Evolutionary conservation across 2,329 filamentous ascomycete genomes (phyloP).

Genomic region (Cyclaneusma minus): DNA sequence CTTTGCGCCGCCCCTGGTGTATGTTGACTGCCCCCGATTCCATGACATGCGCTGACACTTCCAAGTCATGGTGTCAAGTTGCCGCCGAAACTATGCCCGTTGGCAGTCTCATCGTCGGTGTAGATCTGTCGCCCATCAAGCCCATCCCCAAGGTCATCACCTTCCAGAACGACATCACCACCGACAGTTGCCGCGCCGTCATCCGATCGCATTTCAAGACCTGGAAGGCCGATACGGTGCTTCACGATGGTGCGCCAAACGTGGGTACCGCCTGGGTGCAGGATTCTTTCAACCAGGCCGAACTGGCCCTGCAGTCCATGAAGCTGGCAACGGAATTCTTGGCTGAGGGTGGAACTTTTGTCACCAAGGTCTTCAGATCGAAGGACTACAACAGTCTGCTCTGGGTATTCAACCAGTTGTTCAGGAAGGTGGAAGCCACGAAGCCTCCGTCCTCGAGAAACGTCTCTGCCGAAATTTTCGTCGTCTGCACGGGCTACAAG

Average conservation of each 20-base stretch:
- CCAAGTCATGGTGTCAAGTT: constrained; percentile 85
- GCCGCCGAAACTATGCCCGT: constrained; percentile 88
- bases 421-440: constrained; percentile 87
- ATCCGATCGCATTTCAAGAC: constrained; percentile 84
- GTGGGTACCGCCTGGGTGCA: constrained; percentile 97
- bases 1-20: constrained; percentile 92
- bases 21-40: constrained; percentile 22
- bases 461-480: constrained; percentile 96
- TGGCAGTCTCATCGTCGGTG: constrained; percentile 80
- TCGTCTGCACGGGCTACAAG: constrained; percentile 90
- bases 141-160: constrained; percentile 85
- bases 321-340: constrained; percentile 92
- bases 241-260: constrained; percentile 95
- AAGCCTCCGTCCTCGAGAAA: constrained; percentile 93
- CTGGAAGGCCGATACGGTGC: constrained; percentile 88
- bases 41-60: neutral
- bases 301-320: constrained; percentile 77
- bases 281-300: constrained; percentile 95
- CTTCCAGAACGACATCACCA: constrained; percentile 96
- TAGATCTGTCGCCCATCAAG: constrained; percentile 91
- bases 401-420: constrained; percentile 97
- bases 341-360: constrained; percentile 76
- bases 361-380: constrained; percentile 93
- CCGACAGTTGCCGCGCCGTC: constrained; percentile 84
- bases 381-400: constrained; percentile 93